Base-by-base conservation (phyloP, 805 yeast species). In the Scheffersomyces lignosus region DNA sequence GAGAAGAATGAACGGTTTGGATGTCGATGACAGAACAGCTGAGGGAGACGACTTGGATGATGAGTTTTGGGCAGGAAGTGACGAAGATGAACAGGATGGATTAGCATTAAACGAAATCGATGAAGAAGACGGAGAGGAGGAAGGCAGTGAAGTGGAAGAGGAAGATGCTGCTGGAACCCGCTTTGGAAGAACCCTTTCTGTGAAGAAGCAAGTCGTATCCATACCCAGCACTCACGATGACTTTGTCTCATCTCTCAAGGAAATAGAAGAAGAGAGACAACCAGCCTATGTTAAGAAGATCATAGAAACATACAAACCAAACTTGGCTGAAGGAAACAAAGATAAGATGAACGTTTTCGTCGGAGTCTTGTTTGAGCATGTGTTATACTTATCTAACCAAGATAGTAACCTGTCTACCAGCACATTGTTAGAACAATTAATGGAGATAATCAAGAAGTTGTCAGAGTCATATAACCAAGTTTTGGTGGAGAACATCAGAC, bases 281-380 rank as follows among this genome's bases (percentile, higher is more conserved):
- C 59, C 75, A 14, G 56, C 61, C 2, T 61, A 73, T 18, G 69
- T 87, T 18, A 73, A 75, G 34, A 72, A 74, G 38, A 73, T 89
- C 28, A 62, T 86, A 38, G 72, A 71, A 34, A 55, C 68, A 0
- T 80, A 82, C 59, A 87, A 85, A 44, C 96, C 97, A 10, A 79
- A 82, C 44, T 68, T 86, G 36, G 88, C 86, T 3, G 76, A 71
- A 37, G 97, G 96, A 3, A 89, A 91, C 58, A 88, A 87, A 54
- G 85, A 80, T 41, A 81, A 76, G 51, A 62, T 86, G 46, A 85
- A 82, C 16, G 54, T 47, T 3, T 83, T 90, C 51, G 74, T 85
- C 1, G 71, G 75, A 3, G 75, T 86, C 7, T 48, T 89, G 10
- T 68, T 86, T 43, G 77, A 81, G 45, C 88, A 86, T 50, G 62